Percentiles rank a stretch among this genome's conserved stretches.
Evolutionary conservation across 495 filamentous ascomycete genomes (phyloP).

Genomic region (Lasiosphaeria hispida): DNA sequence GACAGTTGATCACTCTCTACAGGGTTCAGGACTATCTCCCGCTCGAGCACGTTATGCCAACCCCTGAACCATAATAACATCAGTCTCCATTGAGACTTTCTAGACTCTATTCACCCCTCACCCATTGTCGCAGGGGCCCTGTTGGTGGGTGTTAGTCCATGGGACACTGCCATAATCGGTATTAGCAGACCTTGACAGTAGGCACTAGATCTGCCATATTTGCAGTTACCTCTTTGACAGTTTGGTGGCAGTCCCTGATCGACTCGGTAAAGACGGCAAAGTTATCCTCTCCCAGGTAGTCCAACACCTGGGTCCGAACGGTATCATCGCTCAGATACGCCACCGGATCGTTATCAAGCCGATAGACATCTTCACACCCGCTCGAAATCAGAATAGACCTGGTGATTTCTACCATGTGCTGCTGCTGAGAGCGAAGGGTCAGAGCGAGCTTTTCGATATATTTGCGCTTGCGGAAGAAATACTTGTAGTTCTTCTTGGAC

Average conservation of each 20-base stretch:
- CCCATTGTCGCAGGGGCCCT: no score
- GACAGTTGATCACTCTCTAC: no score
- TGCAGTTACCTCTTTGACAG: conserved; percentile 1
- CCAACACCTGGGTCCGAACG: neutral
- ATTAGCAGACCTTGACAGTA: neutral
- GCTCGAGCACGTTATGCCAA: no score
- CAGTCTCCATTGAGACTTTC: no score
- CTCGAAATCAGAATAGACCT: neutral
- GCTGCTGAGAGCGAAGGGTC: neutral
- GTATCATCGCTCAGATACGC: neutral
- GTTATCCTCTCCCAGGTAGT: conserved; percentile 7
- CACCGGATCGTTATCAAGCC: conserved; percentile 1
- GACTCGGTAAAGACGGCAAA: conserved; percentile 1
- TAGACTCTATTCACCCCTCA: no score
- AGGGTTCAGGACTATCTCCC: no score
- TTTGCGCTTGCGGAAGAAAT: neutral
- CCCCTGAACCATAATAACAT: no score
- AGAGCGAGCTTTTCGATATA: neutral
- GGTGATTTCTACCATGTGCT: neutral
- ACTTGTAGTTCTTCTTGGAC: neutral
- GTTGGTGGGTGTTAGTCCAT: no score
- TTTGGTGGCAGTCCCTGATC: neutral
- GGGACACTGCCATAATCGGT: no score
- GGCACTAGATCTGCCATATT: conserved; percentile 8
- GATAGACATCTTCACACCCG: conserved; percentile 2